Base-by-base conservation (phyloP, 1,284 basidiomycete species). In the Sutorius eximius region DNA sequence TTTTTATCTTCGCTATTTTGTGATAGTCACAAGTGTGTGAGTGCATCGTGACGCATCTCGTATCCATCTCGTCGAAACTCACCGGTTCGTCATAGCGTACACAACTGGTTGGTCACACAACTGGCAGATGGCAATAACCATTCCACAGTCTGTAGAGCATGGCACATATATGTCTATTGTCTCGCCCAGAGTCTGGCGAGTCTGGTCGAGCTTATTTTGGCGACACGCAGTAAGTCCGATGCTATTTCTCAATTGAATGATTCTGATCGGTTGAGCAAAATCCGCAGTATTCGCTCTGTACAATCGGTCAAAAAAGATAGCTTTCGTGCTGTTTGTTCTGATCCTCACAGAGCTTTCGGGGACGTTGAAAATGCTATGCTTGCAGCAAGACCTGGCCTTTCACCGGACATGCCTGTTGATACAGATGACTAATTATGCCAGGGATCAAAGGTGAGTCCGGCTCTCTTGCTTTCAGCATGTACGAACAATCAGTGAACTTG, bases 251-350 rank as follows among this genome's bases (percentile, higher is more conserved):
- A 3, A 0, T 33, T 43, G 18, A 5, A 32, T 16, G 29, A 46
- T 22, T 6, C 24, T 32, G 38, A 32, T 36, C 11, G 16, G 27
- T 11, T 37, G 22, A 13, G 53, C 41, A 20, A 20, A 3, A 0
- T 2, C 12, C 15, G 43, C 47, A 64, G 62, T 65, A 24, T 56
- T 55, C 36, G 63, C 58, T 24, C 38, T 67, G 11, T 64, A 64
- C 16, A 63, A 67, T 16, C 51, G 47, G 49, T 64, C 62, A 12
- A 55, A n/a, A 12, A 55, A 5, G 12, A 29, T 67, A 11, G 53
- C 33, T 15, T 34, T 55, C 18, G 5, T 64, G 2, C 29, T 64
- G 1, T 40, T 15, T 6, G 11, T 47, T 34, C 40, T 67, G 32
- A 62, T 66, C 20, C 5, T 49, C 27, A 8, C 16, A 13, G 64